phyloP scores from a whole-genome alignment of 495 filamentous ascomycete genomes.

The Aspergillus affinis region DNA sequence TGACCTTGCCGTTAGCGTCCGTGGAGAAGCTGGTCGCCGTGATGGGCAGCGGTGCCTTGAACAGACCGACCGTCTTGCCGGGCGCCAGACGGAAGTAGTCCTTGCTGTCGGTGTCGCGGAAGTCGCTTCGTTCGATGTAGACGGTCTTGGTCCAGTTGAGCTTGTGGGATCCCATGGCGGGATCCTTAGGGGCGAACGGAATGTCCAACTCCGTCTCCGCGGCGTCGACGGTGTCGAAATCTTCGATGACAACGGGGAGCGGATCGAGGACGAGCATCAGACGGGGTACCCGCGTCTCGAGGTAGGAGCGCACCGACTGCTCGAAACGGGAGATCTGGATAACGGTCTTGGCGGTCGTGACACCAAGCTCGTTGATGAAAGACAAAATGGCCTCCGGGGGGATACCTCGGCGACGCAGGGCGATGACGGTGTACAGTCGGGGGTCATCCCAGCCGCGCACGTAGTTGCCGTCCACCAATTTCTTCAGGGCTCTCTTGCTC shows the following conservation, averaged over 20 bases:
- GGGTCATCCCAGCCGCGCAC: constrained; percentile 90
- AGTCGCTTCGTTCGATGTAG: constrained; percentile 92
- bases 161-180: constrained; percentile 37
- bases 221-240: constrained; percentile 65
- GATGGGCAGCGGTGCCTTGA: constrained; percentile 81
- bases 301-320: constrained; percentile 72
- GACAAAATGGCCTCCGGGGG: constrained; percentile 83
- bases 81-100: constrained; percentile 95
- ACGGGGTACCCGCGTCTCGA: constrained; percentile 81
- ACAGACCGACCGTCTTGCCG: constrained; percentile 82
- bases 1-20: constrained; percentile 52
- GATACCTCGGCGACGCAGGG: constrained; percentile 75
- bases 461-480: constrained; percentile 68
- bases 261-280: constrained; percentile 78
- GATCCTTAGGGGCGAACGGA: constrained; percentile 62
- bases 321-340: constrained; percentile 78
- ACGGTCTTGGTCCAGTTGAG: constrained; percentile 72
- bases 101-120: constrained; percentile 77
- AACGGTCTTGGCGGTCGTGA: constrained; percentile 70
- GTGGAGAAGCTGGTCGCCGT: constrained; percentile 62
- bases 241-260: constrained; percentile 69
- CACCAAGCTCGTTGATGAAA: constrained; percentile 86
- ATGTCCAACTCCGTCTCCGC: constrained; percentile 54
- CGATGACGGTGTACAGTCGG: constrained; percentile 85
- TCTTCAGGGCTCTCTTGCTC: constrained; percentile 77